phyloP scores from a whole-genome alignment of 2,329 filamentous ascomycete species.

The Alternaria tenuissima region DNA sequence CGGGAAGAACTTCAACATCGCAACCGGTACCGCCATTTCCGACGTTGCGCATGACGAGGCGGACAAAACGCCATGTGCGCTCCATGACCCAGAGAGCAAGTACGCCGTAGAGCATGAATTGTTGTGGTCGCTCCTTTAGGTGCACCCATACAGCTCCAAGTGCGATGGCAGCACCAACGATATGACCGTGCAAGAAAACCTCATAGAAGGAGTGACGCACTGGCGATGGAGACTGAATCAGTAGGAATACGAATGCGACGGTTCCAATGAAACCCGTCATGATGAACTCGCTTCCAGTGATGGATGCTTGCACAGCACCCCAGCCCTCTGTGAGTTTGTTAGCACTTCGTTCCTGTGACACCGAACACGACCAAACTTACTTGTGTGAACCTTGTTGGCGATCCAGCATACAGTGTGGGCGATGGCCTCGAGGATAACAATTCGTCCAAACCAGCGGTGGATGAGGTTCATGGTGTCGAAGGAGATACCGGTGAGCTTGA shows the following conservation, averaged over 20 bases:
- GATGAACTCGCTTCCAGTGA: conserved; percentile 59
- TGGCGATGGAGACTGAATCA: conserved; percentile 74
- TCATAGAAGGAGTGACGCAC: conserved; percentile 83
- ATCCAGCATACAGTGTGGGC: conserved; percentile 71
- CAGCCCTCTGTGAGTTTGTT: conserved; percentile 57
- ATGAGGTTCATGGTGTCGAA: conserved; percentile 86
- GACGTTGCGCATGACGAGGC: conserved; percentile 71
- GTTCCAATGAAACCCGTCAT: conserved; percentile 70
- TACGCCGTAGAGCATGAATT: conserved; percentile 67
- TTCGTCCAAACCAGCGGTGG: conserved; percentile 81
- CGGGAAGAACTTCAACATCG: conserved; percentile 77
- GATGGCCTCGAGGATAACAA: conserved; percentile 74
- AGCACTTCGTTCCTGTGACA: conserved; percentile 11
- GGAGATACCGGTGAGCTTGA: conserved; percentile 73
- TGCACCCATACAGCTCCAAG: conserved; percentile 74
- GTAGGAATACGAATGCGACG: conserved; percentile 67
- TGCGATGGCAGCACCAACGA: conserved; percentile 66
- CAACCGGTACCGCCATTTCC: conserved; percentile 72
- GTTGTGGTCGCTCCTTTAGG: conserved; percentile 63
- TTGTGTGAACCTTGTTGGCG: conserved; percentile 51
- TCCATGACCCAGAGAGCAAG: conserved; percentile 74
- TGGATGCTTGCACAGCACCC: conserved; percentile 53
- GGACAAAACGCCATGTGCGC: conserved; percentile 66
- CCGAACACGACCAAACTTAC: conserved; percentile 27
- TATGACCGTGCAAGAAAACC: conserved; percentile 77